Percentiles rank a stretch among this genome's conserved stretches.
Conservation (phyloP, 2,329 filamentous ascomycete species). For the Pestalotiopsis sp. region DNA sequence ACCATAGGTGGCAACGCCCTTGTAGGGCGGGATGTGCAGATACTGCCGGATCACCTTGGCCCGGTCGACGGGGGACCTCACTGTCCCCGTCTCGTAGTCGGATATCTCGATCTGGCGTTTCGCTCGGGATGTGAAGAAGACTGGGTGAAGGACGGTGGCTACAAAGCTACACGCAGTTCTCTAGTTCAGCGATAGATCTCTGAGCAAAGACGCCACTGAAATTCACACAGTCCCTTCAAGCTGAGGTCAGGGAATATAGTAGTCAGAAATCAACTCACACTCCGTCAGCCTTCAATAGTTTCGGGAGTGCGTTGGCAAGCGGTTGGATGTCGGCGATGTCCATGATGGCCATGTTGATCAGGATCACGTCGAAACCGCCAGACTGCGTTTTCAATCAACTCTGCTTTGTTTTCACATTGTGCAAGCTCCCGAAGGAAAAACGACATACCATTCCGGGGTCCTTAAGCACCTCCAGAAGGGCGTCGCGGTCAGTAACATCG, state of each 20-base stretch:
- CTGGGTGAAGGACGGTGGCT: conserved; percentile 49
- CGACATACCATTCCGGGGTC: neutral
- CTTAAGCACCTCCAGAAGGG: conserved; percentile 28
- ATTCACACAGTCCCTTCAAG: neutral
- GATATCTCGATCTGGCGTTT: conserved; percentile 40
- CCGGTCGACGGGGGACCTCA: conserved; percentile 35
- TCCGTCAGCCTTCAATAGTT: conserved; percentile 41
- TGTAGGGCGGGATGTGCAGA: conserved; percentile 40
- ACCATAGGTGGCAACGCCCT: conserved; percentile 37
- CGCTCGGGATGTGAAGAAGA: conserved; percentile 49
- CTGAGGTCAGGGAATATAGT: neutral
- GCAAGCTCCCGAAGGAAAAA: neutral
- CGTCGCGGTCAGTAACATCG: conserved; percentile 39
- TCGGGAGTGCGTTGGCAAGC: conserved; percentile 41
- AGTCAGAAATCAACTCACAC: conserved; percentile 35
- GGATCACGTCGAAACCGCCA: conserved; percentile 42
- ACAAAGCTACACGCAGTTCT: conserved; percentile 38
- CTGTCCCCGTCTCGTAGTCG: conserved; percentile 35
- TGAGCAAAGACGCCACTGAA: neutral
- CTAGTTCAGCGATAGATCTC: neutral
- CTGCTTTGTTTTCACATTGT: neutral
- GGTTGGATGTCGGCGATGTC: conserved; percentile 46
- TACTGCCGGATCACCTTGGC: conserved; percentile 44
- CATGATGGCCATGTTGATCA: conserved; percentile 54
- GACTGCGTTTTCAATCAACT: conserved; percentile 7